Conservation (phyloP, 1,139 yeast genomes). For the Saccharomyces hybrid region DNA sequence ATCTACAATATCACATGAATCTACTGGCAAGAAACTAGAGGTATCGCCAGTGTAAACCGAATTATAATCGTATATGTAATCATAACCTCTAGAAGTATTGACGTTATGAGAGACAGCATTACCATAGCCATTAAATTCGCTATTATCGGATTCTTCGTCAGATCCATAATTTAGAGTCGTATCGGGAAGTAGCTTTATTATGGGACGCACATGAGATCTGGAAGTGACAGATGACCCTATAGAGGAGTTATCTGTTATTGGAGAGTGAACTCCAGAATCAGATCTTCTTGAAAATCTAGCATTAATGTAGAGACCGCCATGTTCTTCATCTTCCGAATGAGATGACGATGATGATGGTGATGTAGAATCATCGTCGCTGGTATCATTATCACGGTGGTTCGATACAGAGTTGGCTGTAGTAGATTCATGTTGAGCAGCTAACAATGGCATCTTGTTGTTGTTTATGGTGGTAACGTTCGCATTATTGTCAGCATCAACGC, state of each 20-base stretch:
- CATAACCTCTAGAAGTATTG: conserved; percentile 68
- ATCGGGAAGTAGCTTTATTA: conserved; percentile 72
- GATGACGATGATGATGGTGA: conserved; percentile 29
- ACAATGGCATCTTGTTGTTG: not conserved
- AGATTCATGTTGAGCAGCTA: not conserved
- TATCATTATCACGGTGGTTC: conserved; percentile 6
- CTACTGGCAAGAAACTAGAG: conserved; percentile 30
- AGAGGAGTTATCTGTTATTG: conserved; percentile 29
- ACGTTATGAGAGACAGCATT: conserved; percentile 69
- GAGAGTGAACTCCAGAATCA: conserved; percentile 20
- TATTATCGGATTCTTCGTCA: conserved; percentile 57
- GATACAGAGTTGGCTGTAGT: not conserved
- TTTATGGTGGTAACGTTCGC: not conserved
- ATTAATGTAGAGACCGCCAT: conserved; percentile 33
- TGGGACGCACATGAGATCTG: conserved; percentile 33
- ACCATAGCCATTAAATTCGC: conserved; percentile 35
- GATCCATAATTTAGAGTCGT: conserved; percentile 74
- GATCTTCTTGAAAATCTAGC: conserved; percentile 29
- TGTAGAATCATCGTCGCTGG: conserved; percentile 22
- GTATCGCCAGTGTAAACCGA: conserved; percentile 62
- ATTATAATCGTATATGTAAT: conserved; percentile 81
- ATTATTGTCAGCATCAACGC: conserved; percentile 16
- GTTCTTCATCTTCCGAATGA: conserved; percentile 31
- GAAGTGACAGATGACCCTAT: conserved; percentile 25
- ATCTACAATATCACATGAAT: conserved; percentile 39